These are phyloP conservation scores for Echinochloa phyllopogon DNA, from an alignment of 176 grass and related monocot genomes.

Conservation along the genomic window DNA sequence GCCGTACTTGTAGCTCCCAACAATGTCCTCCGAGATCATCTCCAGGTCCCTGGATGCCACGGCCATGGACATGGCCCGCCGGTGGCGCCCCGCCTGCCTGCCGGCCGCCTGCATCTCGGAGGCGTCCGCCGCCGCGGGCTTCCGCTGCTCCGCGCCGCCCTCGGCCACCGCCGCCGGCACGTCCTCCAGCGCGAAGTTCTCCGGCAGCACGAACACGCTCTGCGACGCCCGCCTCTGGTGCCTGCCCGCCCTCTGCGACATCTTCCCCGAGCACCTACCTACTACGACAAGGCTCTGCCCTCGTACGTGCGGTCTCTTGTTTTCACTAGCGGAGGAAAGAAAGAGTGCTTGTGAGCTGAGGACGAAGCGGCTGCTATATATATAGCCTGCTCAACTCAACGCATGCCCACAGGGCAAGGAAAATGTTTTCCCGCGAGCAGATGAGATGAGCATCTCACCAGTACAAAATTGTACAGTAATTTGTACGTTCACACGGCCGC, in stretches of 20 bases:
- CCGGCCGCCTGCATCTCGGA: slow-evolving; percentile 50
- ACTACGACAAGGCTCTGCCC: background rate
- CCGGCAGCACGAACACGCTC: slow-evolving; percentile 78
- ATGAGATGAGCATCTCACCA: background rate
- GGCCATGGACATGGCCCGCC: slow-evolving; percentile 65
- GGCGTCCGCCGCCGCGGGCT: slow-evolving; percentile 49
- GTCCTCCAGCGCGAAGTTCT: slow-evolving; percentile 81
- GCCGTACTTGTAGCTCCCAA: slow-evolving; percentile 56
- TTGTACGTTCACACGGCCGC: background rate
- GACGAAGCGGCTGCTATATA: slow-evolving; percentile 31
- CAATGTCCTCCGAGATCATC: slow-evolving; percentile 59
- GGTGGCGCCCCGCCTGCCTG: slow-evolving; percentile 53
- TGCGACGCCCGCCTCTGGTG: slow-evolving; percentile 95
- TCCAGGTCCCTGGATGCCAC: slow-evolving; percentile 59
- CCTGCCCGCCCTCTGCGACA: slow-evolving; percentile 67
- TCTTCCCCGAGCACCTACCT: slow-evolving; percentile 16
- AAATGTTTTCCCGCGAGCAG: background rate
- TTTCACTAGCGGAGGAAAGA: background rate
- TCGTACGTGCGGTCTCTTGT: background rate
- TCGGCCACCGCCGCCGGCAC: slow-evolving; percentile 45
- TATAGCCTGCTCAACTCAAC: slow-evolving; percentile 32
- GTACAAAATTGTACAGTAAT: slow-evolving; percentile 28
- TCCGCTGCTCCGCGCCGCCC: slow-evolving; percentile 52
- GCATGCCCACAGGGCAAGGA: background rate
- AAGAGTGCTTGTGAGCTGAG: background rate